Percentiles rank a stretch among this genome's conserved stretches.
Evolutionary conservation across 2,329 filamentous ascomycete species (phyloP).

Genomic region (Penicillium sp.): DNA sequence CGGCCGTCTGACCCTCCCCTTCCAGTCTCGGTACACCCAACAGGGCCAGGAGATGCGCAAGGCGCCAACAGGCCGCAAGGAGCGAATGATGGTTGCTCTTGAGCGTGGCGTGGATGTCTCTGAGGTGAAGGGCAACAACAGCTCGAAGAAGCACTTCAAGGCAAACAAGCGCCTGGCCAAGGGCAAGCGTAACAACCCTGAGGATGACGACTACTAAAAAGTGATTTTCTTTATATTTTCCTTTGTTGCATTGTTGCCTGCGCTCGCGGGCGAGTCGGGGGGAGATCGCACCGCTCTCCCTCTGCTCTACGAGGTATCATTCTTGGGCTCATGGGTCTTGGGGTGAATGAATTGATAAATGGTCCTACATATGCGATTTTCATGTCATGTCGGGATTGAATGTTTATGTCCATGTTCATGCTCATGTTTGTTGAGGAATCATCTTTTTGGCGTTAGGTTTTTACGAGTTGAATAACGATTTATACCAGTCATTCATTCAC

Average conservation of each 20-base stretch:
- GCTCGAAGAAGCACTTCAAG: conserved; percentile 77
- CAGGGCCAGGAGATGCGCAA: conserved; percentile 73
- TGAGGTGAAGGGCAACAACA: conserved; percentile 60
- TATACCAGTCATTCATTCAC: conserved; percentile 17
- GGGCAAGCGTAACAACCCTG: conserved; percentile 31
- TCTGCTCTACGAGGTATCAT: conserved; percentile 9
- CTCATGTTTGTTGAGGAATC: conserved; percentile 6
- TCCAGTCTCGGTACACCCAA: conserved; percentile 84
- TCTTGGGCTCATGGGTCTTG: conserved; percentile 5
- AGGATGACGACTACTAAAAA: conserved; percentile 34
- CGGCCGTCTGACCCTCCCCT: conserved; percentile 73
- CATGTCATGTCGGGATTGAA: conserved; percentile 18
- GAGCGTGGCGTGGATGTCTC: conserved; percentile 82
- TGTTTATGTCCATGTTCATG: conserved; percentile 8
- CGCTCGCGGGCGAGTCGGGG: conserved; percentile 24
- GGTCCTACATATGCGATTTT: conserved; percentile 20
- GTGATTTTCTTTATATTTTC: conserved; percentile 19
- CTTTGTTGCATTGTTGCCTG: conserved; percentile 16
- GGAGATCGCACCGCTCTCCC: conserved; percentile 6
- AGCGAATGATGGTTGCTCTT: conserved; percentile 72
- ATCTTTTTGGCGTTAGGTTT: conserved; percentile 11
- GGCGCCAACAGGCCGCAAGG: conserved; percentile 78
- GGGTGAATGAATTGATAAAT: conserved; percentile 14
- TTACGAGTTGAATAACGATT: conserved; percentile 17
- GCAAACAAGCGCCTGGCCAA: conserved; percentile 40